These are phyloP conservation scores for Metrosideros polymorpha DNA, from an alignment of 441 rosid genomes.

Conservation along the genomic window DNA sequence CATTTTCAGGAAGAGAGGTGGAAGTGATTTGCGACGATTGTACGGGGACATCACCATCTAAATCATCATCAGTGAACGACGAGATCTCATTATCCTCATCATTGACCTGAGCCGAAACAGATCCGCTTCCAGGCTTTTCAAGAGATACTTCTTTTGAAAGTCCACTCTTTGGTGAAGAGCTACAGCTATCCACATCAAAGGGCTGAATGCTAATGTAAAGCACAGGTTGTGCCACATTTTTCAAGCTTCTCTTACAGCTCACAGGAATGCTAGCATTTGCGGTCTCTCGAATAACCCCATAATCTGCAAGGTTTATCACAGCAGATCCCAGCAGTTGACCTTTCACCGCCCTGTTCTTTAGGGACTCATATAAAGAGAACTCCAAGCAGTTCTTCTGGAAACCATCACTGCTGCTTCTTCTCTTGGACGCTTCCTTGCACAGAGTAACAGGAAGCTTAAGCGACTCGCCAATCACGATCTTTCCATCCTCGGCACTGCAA, in stretches of 20 bases:
- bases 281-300: conserved; percentile 39
- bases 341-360: conserved; percentile 48
- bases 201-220: conserved; percentile 56
- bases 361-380: conserved; percentile 51
- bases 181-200: conserved; percentile 31
- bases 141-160: conserved; percentile 31
- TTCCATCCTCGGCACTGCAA: conserved; percentile 44
- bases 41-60: conserved; percentile 42
- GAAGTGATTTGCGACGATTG: conserved; percentile 39
- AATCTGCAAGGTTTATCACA: conserved; percentile 59
- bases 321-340: conserved; percentile 71
- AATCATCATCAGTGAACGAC: conserved; percentile 64
- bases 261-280: conserved; percentile 37
- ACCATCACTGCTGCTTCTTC: conserved; percentile 21
- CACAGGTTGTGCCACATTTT: conserved; percentile 32
- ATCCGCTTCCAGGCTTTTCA: conserved; percentile 29
- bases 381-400: conserved; percentile 65
- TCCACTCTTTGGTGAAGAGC: conserved; percentile 13
- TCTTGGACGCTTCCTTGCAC: conserved; percentile 34
- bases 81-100: conserved; percentile 51
- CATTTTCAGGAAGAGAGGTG: conserved; percentile 28
- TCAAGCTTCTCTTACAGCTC: conserved; percentile 51
- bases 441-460: conserved; percentile 46
- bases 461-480: conserved; percentile 45
- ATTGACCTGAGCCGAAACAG: conserved; percentile 48